Base-by-base conservation (phyloP, 2,329 filamentous ascomycete species). In the Pyrenochaeta sp. region DNA sequence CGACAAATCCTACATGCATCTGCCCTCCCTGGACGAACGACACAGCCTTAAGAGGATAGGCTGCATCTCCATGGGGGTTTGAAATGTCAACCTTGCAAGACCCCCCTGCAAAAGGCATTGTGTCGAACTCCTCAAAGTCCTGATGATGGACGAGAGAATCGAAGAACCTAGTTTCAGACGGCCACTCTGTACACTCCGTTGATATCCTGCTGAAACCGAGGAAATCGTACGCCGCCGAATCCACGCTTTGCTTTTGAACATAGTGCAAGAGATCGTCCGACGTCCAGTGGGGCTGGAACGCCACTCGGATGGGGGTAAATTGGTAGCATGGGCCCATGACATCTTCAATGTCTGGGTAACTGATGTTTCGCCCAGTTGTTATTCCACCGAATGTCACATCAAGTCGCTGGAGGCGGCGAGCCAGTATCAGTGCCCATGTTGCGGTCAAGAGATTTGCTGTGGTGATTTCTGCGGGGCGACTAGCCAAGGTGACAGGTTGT, bases 391-490 rank as follows among this genome's bases (percentile, higher is more conserved):
- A 71, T 7, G 70, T 61, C 22, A 68, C 50, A 35, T 72, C 70
- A 1, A 38, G 21, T 14, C 34, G 55, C 7, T 53, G 56, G 0
- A 68, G 58, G 11, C 55, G 13, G 13, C 62, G 53, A 3, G 65
- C 63, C 5, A 74, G 34, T 2, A 67, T 59, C 3, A 58, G 38
- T 0, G 71, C 61, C 72, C 72, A 75, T 2, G 72, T 72, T 3
- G 68, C 66, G 39, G 73, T 73, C 49, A 74, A 44, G 10, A 73
- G 29, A 1, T 65, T 73, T 5, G 72, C 69, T 7, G 55, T 51
- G 10, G 65, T 68, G 29, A 64, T 53, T 39, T 30, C 28, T n/a
- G n/a, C n/a, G n/a, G n/a, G n/a, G n/a, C n/a, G n/a, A n/a, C n/a
- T n/a, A n/a, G n/a, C n/a, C n/a, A n/a, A n/a, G n/a, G n/a, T n/a